These are phyloP conservation scores for Solanum bukasovii DNA, from an alignment of 257 asterid genomes.

Conservation along the genomic window DNA sequence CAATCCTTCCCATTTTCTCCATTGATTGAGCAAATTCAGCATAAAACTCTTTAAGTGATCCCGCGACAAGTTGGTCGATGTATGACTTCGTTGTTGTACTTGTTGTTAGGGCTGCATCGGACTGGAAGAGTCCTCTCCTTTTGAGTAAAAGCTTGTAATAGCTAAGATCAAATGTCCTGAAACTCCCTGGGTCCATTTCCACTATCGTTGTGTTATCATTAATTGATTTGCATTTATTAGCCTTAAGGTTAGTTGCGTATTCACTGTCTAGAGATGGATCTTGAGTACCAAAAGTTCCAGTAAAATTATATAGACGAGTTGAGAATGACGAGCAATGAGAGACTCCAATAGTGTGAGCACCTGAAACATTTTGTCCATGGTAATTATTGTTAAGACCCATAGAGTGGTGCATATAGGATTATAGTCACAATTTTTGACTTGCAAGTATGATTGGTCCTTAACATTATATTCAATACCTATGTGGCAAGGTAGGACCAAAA, in stretches of 20 bases:
- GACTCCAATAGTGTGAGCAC: constrained; percentile 71
- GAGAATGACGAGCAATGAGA: constrained; percentile 46
- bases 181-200: constrained; percentile 69
- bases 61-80: constrained; percentile 23
- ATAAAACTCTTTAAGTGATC: constrained; percentile 23
- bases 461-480: too few species aligned
- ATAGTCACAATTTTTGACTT: too few species aligned
- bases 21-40: constrained; percentile 42
- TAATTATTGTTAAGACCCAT: not conserved
- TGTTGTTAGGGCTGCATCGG: constrained; percentile 46
- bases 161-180: constrained; percentile 57
- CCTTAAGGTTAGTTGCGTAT: constrained; percentile 49
- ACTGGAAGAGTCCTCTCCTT: constrained; percentile 52
- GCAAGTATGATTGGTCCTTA: too few species aligned
- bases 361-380: constrained; percentile 7
- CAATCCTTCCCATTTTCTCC: constrained; percentile 64
- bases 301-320: constrained; percentile 49
- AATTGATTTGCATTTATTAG: constrained; percentile 30
- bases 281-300: constrained; percentile 36
- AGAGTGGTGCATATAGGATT: too few species aligned
- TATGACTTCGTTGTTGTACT: constrained; percentile 25
- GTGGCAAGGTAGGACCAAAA: too few species aligned
- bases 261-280: constrained; percentile 62
- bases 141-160: constrained; percentile 46
- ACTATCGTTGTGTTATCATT: constrained; percentile 32